These are phyloP conservation scores for Primulina huaijiensis DNA, from an alignment of 257 asterid genomes.

Conservation along the genomic window DNA sequence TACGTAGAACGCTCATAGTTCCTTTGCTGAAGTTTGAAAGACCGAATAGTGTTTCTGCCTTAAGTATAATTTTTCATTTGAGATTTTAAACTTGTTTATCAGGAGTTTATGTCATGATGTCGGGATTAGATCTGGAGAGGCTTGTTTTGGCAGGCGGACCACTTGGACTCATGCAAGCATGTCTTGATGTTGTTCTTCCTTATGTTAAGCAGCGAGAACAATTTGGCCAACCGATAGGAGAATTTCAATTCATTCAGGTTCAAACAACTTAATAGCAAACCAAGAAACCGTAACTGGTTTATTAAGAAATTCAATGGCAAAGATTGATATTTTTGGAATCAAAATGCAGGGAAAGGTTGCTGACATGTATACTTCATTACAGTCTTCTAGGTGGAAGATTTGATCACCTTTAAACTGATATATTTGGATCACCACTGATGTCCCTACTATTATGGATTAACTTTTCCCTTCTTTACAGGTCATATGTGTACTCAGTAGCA, in stretches of 20 bases:
- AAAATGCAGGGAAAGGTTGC: constrained; percentile 86
- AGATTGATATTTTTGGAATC: constrained; percentile 19
- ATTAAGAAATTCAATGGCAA: background rate
- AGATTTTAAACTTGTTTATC: constrained; percentile 24
- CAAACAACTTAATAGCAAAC: constrained; percentile 16
- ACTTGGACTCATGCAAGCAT: constrained; percentile 94
- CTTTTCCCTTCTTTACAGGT: constrained; percentile 42
- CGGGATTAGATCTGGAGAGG: constrained; percentile 95
- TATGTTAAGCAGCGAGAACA: constrained; percentile 86
- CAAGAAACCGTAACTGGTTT: background rate
- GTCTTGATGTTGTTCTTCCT: constrained; percentile 91
- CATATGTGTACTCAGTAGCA: constrained; percentile 93
- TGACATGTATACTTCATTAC: constrained; percentile 89
- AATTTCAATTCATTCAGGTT: constrained; percentile 91
- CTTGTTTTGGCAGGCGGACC: constrained; percentile 97
- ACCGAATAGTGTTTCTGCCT: background rate
- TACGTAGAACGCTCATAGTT: background rate
- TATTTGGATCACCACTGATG: background rate
- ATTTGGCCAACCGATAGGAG: constrained; percentile 90
- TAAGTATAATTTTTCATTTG: background rate
- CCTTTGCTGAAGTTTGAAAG: background rate
- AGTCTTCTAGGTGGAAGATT: constrained; percentile 74
- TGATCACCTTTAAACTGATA: constrained; percentile 10
- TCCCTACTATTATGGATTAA: constrained; percentile 4
- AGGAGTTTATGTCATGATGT: constrained; percentile 99